These are phyloP conservation scores for Elsinoe perseae DNA, from an alignment of 2,329 filamentous ascomycete species.

Conservation along the genomic window DNA sequence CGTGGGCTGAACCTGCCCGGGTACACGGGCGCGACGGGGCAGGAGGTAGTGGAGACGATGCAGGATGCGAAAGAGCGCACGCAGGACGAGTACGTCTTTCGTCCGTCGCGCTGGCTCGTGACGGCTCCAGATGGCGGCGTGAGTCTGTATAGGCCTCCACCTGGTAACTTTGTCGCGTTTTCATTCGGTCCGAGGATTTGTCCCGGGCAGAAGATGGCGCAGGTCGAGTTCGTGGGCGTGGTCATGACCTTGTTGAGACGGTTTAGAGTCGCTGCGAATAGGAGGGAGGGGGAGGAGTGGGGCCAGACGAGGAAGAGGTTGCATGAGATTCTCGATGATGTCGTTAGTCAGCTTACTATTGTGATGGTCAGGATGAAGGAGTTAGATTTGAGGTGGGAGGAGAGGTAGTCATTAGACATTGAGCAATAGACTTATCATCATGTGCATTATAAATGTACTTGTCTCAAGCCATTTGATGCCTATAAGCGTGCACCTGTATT, in stretches of 20 bases:
- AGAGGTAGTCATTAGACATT: too few relatives aligned
- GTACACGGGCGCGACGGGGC: constrained; percentile 22
- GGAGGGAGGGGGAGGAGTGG: neutral
- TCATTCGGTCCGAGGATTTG: constrained; percentile 43
- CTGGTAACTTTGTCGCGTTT: constrained; percentile 39
- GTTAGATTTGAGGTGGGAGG: neutral
- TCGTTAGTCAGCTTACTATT: neutral
- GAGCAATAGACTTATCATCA: too few relatives aligned
- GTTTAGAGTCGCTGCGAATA: constrained; percentile 7
- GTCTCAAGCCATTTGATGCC: too few relatives aligned
- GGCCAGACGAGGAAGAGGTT: neutral
- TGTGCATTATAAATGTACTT: too few relatives aligned
- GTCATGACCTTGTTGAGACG: constrained; percentile 35
- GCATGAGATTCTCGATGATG: neutral
- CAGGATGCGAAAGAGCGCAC: constrained; percentile 2
- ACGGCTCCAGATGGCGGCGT: constrained; percentile 20
- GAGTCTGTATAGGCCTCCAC: constrained; percentile 29
- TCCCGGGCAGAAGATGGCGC: constrained; percentile 48
- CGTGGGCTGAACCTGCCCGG: constrained; percentile 13
- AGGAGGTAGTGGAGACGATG: constrained; percentile 7
- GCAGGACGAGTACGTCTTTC: constrained; percentile 33
- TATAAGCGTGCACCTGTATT: too few relatives aligned
- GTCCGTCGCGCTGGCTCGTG: constrained; percentile 36
- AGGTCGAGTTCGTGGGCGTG: constrained; percentile 48
- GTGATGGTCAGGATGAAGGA: neutral